phyloP scores from a whole-genome alignment of 1,139 yeast species.

The Arxiozyma slooffiae region DNA sequence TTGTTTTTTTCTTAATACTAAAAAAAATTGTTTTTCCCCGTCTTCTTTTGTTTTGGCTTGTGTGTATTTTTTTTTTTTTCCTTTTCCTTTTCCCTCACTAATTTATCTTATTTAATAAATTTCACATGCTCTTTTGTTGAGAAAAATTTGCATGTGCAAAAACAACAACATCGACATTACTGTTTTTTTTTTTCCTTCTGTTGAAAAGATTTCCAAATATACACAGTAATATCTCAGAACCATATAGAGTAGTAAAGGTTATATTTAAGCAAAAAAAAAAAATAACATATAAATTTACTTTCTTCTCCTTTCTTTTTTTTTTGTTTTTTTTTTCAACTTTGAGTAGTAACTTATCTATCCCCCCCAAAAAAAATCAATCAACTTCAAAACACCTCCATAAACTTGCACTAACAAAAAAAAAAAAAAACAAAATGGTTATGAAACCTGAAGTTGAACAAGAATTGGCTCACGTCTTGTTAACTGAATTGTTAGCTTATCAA shows the following conservation, averaged over 20 bases:
- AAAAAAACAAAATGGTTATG: conserved; percentile 38
- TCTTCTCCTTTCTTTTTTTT: neutral
- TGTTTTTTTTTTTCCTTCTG: neutral
- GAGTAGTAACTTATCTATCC: neutral
- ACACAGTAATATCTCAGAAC: neutral
- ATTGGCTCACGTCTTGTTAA: conserved; percentile 84
- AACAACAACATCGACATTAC: neutral
- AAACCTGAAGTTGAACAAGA: conserved; percentile 98
- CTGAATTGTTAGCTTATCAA: conserved; percentile 94
- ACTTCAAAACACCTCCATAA: neutral
- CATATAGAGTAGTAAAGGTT: neutral
- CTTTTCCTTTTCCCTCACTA: neutral
- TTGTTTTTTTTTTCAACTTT: neutral
- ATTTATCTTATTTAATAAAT: too few species aligned
- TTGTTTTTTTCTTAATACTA: too few species aligned
- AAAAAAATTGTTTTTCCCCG: too few species aligned
- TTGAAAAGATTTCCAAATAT: neutral
- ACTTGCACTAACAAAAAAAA: neutral
- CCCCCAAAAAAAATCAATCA: neutral
- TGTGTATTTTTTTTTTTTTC: too few species aligned
- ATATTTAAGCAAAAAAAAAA: neutral
- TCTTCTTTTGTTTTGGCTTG: too few species aligned
- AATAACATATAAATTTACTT: neutral
- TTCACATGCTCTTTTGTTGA: neutral
- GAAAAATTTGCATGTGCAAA: neutral